Conservation (phyloP, 139 green algal species). For the Pycnococcus provasolii region DNA sequence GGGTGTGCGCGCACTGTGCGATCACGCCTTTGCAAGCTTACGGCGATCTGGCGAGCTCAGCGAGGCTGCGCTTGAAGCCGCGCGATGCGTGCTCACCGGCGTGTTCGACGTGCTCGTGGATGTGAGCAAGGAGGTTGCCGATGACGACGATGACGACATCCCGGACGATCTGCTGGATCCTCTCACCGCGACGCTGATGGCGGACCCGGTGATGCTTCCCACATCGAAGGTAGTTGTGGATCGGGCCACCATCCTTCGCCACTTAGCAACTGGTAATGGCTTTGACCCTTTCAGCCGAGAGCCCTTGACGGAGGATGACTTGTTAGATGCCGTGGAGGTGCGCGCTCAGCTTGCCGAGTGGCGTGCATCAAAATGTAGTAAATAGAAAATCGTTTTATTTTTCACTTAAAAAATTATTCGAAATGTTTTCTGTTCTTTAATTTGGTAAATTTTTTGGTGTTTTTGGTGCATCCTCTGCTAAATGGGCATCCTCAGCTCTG, state of each 20-base stretch:
- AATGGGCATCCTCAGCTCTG: too few relatives aligned
- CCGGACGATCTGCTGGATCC: constrained; percentile 49
- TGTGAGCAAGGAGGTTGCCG: not conserved
- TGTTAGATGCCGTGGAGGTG: constrained; percentile 39
- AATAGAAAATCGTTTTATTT: not conserved
- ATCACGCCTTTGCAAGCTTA: not conserved
- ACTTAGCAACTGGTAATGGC: constrained; percentile 38
- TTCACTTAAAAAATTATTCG: too few relatives aligned
- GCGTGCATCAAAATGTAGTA: constrained; percentile 6
- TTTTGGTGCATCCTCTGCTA: too few relatives aligned
- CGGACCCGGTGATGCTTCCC: constrained; percentile 60
- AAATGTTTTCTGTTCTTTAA: too few relatives aligned
- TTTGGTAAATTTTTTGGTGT: too few relatives aligned
- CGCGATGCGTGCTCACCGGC: not conserved
- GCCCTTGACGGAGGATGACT: constrained; percentile 37
- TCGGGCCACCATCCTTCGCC: constrained; percentile 47
- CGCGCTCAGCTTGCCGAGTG: constrained; percentile 36
- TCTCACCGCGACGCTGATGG: constrained; percentile 39
- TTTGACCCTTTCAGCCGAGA: constrained; percentile 66
- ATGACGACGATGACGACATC: constrained; percentile 3
- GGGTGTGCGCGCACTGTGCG: constrained; percentile 13
- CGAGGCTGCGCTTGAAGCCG: not conserved
- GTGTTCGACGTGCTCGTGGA: not conserved
- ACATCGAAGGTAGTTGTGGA: constrained; percentile 47
- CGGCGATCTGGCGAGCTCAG: not conserved